Conservation (phyloP, 768 basidiomycete genomes). For the Boletus tylopilopsis region DNA sequence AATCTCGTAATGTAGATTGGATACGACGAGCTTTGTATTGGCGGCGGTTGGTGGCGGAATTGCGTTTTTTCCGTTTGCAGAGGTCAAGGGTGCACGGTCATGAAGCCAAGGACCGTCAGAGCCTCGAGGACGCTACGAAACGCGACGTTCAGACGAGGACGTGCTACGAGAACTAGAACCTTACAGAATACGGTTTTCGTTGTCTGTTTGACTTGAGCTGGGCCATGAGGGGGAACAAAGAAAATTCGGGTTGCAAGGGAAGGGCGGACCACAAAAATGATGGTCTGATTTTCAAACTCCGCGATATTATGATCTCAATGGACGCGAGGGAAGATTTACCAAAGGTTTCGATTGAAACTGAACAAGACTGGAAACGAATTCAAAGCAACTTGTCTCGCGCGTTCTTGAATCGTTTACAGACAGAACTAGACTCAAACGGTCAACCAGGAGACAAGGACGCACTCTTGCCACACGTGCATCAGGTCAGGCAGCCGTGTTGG, state of each 20-base stretch:
- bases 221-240: conserved; percentile 14
- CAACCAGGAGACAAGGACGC: conserved; percentile 42
- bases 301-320: conserved; percentile 9
- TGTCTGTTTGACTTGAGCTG: conserved; percentile 29
- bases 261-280: conserved; percentile 10
- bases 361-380: conserved; percentile 65
- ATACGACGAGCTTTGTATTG: conserved; percentile 64
- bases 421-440: conserved; percentile 39
- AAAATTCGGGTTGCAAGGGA: not conserved
- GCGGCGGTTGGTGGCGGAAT: conserved; percentile 25
- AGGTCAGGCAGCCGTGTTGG: conserved; percentile 35
- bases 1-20: conserved; percentile 90
- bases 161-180: conserved; percentile 4
- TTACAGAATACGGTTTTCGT: conserved; percentile 43
- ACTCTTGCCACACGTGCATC: conserved; percentile 47
- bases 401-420: conserved; percentile 44
- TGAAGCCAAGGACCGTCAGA: conserved; percentile 71
- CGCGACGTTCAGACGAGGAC: conserved; percentile 1
- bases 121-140: conserved; percentile 52
- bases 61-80: conserved; percentile 23
- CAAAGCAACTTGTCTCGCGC: conserved; percentile 49
- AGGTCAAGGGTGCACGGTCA: conserved; percentile 59
- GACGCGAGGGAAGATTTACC: conserved; percentile 42
- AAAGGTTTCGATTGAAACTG: conserved; percentile 60
- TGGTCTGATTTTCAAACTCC: conserved; percentile 11